A percentile compares a stretch with the other conserved stretches of the same genome.
Conservation (phyloP, 2,329 filamentous ascomycete genomes). For the Diaporthe sp. region DNA sequence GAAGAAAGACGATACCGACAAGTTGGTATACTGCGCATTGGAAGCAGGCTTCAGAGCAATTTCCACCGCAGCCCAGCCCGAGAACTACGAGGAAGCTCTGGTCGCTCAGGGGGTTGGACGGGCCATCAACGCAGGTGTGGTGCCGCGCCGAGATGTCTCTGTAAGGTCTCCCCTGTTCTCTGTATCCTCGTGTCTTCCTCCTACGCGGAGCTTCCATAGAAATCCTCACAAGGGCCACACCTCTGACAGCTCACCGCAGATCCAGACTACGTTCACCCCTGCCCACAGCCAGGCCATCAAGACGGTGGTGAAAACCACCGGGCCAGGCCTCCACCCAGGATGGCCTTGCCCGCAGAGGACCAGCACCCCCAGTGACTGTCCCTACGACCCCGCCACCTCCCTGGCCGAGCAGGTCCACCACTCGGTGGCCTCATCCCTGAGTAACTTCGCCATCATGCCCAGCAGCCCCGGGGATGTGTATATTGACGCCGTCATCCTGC, state of each 20-base stretch:
- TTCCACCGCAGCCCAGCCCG: constrained; percentile 83
- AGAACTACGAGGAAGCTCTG: constrained; percentile 79
- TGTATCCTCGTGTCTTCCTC: neutral
- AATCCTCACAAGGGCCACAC: constrained; percentile 4
- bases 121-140: constrained; percentile 68
- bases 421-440: constrained; percentile 75
- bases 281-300: constrained; percentile 63
- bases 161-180: constrained; percentile 16
- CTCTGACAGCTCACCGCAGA: constrained; percentile 50
- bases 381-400: constrained; percentile 69
- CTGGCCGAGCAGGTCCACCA: constrained; percentile 73
- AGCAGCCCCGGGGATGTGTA: constrained; percentile 49
- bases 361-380: constrained; percentile 62
- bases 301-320: neutral
- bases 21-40: constrained; percentile 76
- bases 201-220: neutral
- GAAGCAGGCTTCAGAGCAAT: constrained; percentile 76
- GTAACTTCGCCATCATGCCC: constrained; percentile 63
- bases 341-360: neutral
- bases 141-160: constrained; percentile 45
- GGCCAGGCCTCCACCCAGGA: neutral
- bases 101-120: constrained; percentile 74
- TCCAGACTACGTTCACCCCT: constrained; percentile 88
- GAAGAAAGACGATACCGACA: constrained; percentile 77
- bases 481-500: constrained; percentile 81